Percentiles rank a stretch among this genome's conserved stretches.
phyloP scores from a whole-genome alignment of 257 asterid species.

The Ocimum tenuiflorum region DNA sequence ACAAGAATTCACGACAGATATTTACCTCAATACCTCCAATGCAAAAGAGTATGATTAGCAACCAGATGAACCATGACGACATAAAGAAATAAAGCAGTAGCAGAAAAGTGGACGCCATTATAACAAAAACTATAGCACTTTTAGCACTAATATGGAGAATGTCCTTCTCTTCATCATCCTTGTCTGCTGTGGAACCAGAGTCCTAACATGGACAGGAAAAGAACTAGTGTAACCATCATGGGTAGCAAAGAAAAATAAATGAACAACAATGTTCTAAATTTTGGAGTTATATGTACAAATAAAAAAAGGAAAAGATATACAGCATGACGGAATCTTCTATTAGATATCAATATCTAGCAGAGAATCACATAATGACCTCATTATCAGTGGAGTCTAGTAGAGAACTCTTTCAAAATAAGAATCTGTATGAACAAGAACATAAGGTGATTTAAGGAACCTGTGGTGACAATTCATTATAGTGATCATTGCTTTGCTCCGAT shows the following conservation, averaged over 20 bases:
- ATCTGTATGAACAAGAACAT: constrained; percentile 15
- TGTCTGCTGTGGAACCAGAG: constrained; percentile 40
- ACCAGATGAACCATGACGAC: constrained; percentile 97
- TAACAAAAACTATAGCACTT: constrained; percentile 80
- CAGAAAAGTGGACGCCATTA: constrained; percentile 86
- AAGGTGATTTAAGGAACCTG: constrained; percentile 35
- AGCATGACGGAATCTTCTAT: background rate
- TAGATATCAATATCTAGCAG: constrained; percentile 14
- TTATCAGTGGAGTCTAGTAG: background rate
- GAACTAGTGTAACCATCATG: constrained; percentile 12
- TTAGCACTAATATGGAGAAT: constrained; percentile 54
- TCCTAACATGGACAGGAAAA: constrained; percentile 37
- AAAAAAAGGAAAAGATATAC: background rate
- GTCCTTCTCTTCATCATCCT: constrained; percentile 65
- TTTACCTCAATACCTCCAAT: constrained; percentile 93
- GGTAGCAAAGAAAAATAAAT: background rate
- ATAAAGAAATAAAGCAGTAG: constrained; percentile 89
- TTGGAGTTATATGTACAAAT: too few relatives aligned
- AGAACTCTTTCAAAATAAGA: too few relatives aligned
- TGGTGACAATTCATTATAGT: constrained; percentile 49
- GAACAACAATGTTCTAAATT: background rate
- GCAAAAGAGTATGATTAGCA: constrained; percentile 88
- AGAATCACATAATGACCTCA: background rate
- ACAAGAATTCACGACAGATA: constrained; percentile 13
- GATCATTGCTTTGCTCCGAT: constrained; percentile 51